Evolutionary conservation across 2,329 filamentous ascomycete species (phyloP).

Genomic region (Juglanconis sp.): DNA sequence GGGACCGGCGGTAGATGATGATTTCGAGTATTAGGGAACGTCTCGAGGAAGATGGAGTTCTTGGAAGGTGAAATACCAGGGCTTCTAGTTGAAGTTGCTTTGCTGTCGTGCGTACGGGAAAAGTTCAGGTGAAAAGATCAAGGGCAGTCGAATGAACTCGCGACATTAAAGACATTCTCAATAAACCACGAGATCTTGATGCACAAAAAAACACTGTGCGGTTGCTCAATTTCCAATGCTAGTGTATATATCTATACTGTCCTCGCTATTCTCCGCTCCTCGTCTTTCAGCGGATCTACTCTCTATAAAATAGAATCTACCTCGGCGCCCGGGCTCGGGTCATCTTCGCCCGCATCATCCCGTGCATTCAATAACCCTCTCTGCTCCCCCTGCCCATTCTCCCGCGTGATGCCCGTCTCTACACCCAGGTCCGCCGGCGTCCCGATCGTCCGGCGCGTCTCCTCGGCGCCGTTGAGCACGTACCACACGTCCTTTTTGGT

Average conservation of each 20-base stretch:
- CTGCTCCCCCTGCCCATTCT: slow-evolving; percentile 38
- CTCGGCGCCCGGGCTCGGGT: slow-evolving; percentile 21
- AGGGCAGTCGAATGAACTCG: not conserved
- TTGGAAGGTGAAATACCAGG: not conserved
- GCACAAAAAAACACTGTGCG: not conserved
- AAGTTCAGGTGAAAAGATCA: not conserved
- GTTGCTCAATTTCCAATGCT: not conserved
- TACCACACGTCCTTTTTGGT: slow-evolving; percentile 99
- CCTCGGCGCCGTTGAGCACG: slow-evolving; percentile 75
- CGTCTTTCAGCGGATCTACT: not conserved
- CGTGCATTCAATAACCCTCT: slow-evolving; percentile 39
- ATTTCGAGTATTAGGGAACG: slow-evolving; percentile 83
- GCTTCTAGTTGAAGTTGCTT: not conserved
- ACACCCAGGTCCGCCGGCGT: slow-evolving; percentile 19
- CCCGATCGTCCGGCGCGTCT: slow-evolving; percentile 46
- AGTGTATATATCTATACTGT: not conserved
- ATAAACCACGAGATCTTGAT: not conserved
- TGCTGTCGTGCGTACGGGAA: not conserved
- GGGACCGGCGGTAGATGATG: slow-evolving; percentile 84
- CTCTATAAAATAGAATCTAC: slow-evolving; percentile 16
- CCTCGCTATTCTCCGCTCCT: not conserved
- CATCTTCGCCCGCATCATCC: slow-evolving; percentile 29
- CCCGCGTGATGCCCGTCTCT: slow-evolving; percentile 35
- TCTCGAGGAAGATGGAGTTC: not conserved
- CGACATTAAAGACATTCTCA: not conserved